A percentile compares a stretch with the other conserved stretches of the same genome.
Evolutionary conservation across 345 rosid species (phyloP).

Genomic region (Erysimum cheiranthoides): DNA sequence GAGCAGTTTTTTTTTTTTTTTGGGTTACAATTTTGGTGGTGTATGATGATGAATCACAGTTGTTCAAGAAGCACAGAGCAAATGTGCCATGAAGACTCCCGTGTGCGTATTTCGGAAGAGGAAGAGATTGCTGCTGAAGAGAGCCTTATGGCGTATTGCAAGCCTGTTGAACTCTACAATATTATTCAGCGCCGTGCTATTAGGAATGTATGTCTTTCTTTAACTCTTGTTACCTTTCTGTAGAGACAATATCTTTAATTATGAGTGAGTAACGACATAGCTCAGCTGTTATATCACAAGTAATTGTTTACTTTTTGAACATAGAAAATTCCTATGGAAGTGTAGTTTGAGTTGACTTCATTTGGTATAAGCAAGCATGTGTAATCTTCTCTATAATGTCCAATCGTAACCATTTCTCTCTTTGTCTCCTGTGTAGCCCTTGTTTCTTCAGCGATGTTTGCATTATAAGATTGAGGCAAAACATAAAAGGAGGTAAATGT

Average conservation of each 20-base stretch:
- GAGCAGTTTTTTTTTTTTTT: background rate
- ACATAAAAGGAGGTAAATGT: conserved; percentile 69
- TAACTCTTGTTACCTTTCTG: background rate
- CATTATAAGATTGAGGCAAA: conserved; percentile 85
- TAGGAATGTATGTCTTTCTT: conserved; percentile 61
- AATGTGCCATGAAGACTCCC: conserved; percentile 94
- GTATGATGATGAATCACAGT: conserved; percentile 44
- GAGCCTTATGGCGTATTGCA: conserved; percentile 83
- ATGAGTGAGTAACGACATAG: background rate
- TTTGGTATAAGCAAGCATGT: conserved; percentile 4
- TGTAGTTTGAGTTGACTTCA: background rate
- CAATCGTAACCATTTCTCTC: conserved; percentile 13
- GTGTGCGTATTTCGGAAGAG: conserved; percentile 75
- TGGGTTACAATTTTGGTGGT: background rate
- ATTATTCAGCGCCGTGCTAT: conserved; percentile 86
- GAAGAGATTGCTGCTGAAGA: conserved; percentile 94
- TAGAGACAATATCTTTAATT: background rate
- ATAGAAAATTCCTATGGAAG: background rate
- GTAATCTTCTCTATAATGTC: conserved; percentile 18
- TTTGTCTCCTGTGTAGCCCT: conserved; percentile 59
- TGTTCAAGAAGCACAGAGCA: conserved; percentile 83
- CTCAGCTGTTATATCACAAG: background rate
- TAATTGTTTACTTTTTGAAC: conserved; percentile 14
- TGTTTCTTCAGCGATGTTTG: conserved; percentile 87
- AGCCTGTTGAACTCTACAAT: conserved; percentile 97